Evolutionary conservation across 768 basidiomycete genomes (phyloP), one percentile per base, ranked within the genome.

Genomic region (Flagelloscypha sp.): DNA sequence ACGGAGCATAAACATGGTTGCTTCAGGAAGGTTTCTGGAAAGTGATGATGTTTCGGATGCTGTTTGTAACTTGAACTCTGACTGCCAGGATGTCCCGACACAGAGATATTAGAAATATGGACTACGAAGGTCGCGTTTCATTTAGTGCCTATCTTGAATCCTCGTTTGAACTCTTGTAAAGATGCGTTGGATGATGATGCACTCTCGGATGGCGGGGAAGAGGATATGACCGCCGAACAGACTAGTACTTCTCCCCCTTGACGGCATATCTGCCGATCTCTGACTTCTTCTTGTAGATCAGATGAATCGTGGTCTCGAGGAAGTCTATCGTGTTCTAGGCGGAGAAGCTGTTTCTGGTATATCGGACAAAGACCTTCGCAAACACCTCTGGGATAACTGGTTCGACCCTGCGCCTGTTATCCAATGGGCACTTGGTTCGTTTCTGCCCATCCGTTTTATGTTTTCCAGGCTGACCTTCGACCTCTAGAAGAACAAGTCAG

Each of bases 161-260:
- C 13, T 40, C 8, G 32, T 27, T 16, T 9, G n/a, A n/a, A n/a
- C n/a, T 16, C 30, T 19, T 42, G n/a, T 47, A n/a, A n/a, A 90
- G 93, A 80, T 54, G 92, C 89, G 60, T 68, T 93, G 45, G 81
- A 90, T 30, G 90, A 93, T 47, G 78, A 80, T 46, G 76, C 74
- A 9, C 58, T 86, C 33, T 83, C 78, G 15, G 83, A 87, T 49
- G 84, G 76, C 24, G 80, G 69, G n/a, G 83, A 80, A 27, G 79
- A 80, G 30, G 78, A 83, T 18, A 70, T 93, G 63, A 81, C 83
- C n/a, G 66, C 74, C 25, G 85, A 90, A 42, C 77, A 97, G 47
- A 74, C 81, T 56, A 79, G 92, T 89, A 48, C 32, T 60, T 49
- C 20, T 32, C 20, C 8, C 18, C 8, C n/a, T 6, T 24, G 28